Evolutionary conservation across 805 yeast genomes (phyloP), one percentile per base, ranked within the genome.

Genomic region (Cyberlindnera petersonii): DNA sequence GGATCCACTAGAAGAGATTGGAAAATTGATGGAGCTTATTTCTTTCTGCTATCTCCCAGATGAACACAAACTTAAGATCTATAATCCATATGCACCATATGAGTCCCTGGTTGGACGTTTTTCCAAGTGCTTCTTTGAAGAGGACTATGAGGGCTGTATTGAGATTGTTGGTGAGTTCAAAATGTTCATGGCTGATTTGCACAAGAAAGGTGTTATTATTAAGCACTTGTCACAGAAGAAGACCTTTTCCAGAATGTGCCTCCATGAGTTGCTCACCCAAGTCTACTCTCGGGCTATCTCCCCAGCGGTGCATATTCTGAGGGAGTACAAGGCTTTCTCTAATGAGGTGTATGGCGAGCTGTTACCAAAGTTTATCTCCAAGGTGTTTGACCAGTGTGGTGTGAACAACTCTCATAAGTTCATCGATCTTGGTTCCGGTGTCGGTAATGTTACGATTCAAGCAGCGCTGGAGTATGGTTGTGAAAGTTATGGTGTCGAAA

Each of bases 401-500:
- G 62, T 88, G 35, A 59, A 65, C 26, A 68, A 75, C 2, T 61
- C 60, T 2, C 72, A 75, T 31, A 73, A 68, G n/a, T 88, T 87
- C 53, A 77, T 89, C 46, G 97, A 89, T 61, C 66, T 89, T 18
- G 97, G 97, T 0, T 86, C 95, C 0, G 97, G 97, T 13, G 96
- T 89, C 13, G 97, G 96, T 0, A 89, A 89, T 56, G 86, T 96
- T 42, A 82, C 84, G 0, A 71, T 88, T 29, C 96, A 88, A 58
- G 94, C 96, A 0, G 87, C 96, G 0, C 60, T 89, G 24, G 95
- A 88, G 52, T 78, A 75, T 56, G 95, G 96, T 2, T 83, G 88
- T 44, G 69, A 69, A 37, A 81, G 95, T 59, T 86, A 85, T 53
- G 97, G 97, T 1, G 86, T 91, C 60, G 97, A 89, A 57, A 74